Evolutionary conservation across 306 rosid genomes (phyloP).

Genomic region (Dryas octopetala): DNA sequence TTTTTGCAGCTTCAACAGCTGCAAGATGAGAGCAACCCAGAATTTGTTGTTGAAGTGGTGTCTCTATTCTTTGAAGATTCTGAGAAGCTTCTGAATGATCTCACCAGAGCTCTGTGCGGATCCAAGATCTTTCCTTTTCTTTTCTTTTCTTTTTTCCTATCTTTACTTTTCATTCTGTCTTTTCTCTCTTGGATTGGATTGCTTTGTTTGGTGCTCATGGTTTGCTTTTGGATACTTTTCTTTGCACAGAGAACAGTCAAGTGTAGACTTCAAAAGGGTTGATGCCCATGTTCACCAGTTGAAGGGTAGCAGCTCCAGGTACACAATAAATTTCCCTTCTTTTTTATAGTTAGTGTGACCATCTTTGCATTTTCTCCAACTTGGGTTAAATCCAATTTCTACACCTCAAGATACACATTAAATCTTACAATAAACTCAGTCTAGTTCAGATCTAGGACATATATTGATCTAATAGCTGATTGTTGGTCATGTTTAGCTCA

Average conservation of each 20-base stretch:
- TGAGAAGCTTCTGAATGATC: slow-evolving; percentile 91
- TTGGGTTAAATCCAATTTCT: background rate
- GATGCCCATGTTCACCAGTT: slow-evolving; percentile 97
- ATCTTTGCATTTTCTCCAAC: background rate
- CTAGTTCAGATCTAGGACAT: slow-evolving; percentile 5
- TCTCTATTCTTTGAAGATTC: slow-evolving; percentile 96
- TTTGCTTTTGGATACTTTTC: slow-evolving; percentile 21
- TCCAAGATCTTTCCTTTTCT: slow-evolving; percentile 14
- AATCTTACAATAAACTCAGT: slow-evolving; percentile 1
- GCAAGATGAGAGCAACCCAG: slow-evolving; percentile 95
- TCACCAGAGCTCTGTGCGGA: slow-evolving; percentile 72
- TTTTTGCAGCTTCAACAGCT: slow-evolving; percentile 94
- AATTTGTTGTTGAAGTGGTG: slow-evolving; percentile 88
- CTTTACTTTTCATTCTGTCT: slow-evolving; percentile 2
- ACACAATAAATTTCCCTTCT: slow-evolving; percentile 14
- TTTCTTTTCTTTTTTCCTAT: background rate
- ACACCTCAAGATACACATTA: background rate
- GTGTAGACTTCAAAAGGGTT: slow-evolving; percentile 77
- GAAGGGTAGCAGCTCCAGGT: slow-evolving; percentile 99
- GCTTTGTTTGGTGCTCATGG: background rate
- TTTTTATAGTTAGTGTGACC: background rate
- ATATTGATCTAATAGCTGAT: background rate
- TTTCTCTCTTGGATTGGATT: slow-evolving; percentile 2
- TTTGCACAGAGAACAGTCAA: slow-evolving; percentile 58
- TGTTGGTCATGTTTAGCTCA: background rate